A percentile compares a stretch with the other conserved stretches of the same genome.
Evolutionary conservation across 208 protist genomes (phyloP).

Genomic region (Wallacemonas sp.): DNA sequence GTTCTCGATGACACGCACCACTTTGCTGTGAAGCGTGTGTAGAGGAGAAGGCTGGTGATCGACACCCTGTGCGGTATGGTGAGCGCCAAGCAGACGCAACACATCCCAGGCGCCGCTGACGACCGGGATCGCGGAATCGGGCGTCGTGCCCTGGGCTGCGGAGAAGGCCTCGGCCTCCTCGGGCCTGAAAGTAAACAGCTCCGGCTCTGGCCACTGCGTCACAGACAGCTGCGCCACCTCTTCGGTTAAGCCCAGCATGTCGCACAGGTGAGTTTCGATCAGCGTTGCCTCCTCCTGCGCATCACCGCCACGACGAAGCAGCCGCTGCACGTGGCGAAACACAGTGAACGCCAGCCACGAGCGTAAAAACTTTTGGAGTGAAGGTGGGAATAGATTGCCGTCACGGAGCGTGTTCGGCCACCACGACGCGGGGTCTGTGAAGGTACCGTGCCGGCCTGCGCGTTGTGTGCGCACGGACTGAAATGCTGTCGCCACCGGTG

Average conservation of each 20-base stretch:
- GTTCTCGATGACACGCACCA: not conserved
- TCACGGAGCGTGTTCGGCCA: not conserved
- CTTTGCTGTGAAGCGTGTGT: not conserved
- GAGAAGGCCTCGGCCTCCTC: not conserved
- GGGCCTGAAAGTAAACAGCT: not conserved
- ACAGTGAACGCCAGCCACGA: constrained; percentile 8
- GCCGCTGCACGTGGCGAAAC: constrained; percentile 1
- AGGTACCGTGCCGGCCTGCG: not conserved
- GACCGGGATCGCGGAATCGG: not conserved
- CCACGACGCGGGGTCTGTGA: not conserved
- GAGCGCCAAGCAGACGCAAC: not conserved
- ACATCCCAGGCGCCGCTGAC: not conserved
- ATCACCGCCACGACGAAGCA: not conserved
- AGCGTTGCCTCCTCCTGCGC: not conserved
- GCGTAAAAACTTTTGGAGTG: not conserved
- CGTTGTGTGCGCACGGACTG: not conserved
- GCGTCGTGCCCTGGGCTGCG: not conserved
- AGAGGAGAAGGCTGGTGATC: not conserved
- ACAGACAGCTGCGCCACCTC: not conserved
- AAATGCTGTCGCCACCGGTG: not conserved
- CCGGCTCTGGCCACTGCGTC: not conserved
- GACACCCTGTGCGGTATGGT: no score
- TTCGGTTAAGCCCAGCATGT: not conserved
- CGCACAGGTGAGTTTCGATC: no score
- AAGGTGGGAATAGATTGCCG: not conserved